These are phyloP conservation scores for Gynandropsis gynandra DNA, from an alignment of 345 rosid species.

Conservation along the genomic window DNA sequence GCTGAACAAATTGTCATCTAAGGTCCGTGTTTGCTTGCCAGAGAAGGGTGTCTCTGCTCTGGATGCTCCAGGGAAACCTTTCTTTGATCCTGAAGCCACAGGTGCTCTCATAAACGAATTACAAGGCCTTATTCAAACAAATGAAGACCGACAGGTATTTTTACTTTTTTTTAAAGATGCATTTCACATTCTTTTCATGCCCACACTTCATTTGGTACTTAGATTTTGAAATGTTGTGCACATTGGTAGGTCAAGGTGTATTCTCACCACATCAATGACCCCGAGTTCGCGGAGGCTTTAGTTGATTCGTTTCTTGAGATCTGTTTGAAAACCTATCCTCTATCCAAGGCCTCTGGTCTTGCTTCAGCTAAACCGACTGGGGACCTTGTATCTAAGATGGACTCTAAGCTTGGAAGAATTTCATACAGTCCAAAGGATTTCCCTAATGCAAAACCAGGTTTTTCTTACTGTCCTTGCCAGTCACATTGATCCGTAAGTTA, in stretches of 20 bases:
- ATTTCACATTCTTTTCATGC: background rate
- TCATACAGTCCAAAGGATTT: conserved; percentile 56
- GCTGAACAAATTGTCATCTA: conserved; percentile 62
- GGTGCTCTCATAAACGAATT: conserved; percentile 54
- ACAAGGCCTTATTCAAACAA: conserved; percentile 45
- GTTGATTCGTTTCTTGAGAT: conserved; percentile 72
- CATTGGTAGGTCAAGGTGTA: conserved; percentile 46
- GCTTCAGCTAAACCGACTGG: conserved; percentile 22
- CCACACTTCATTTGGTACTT: conserved; percentile 5
- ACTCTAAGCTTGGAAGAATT: conserved; percentile 31
- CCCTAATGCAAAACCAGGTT: conserved; percentile 87
- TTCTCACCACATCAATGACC: conserved; percentile 74
- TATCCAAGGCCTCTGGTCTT: conserved; percentile 25
- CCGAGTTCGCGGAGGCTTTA: conserved; percentile 69
- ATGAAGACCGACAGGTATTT: conserved; percentile 56
- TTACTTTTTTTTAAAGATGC: conserved; percentile 14
- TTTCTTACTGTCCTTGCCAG: conserved; percentile 1
- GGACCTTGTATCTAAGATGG: conserved; percentile 20
- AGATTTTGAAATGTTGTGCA: conserved; percentile 17
- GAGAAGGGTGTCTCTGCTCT: conserved; percentile 75
- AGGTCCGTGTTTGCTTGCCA: conserved; percentile 62
- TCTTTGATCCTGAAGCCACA: conserved; percentile 76
- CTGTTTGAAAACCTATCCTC: conserved; percentile 27
- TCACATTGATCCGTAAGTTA: conserved; percentile 12
- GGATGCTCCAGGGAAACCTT: conserved; percentile 71